Base-by-base conservation (phyloP, 2,329 filamentous ascomycete species). In the Cytospora chrysosperma region DNA sequence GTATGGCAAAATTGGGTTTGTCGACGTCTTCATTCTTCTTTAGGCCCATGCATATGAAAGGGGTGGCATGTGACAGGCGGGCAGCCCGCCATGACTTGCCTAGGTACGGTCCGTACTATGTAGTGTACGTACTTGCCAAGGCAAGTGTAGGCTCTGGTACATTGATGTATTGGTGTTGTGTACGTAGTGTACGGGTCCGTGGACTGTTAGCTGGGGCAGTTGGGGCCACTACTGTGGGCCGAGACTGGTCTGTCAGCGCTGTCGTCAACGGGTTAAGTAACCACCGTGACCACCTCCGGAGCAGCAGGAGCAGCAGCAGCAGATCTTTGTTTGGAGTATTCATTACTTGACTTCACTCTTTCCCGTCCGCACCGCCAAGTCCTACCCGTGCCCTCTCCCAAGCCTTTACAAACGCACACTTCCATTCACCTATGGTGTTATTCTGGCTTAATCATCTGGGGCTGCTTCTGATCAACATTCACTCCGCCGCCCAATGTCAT, bases 401-500 rank as follows among this genome's bases (percentile, higher is more conserved):
- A 21, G 2, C 30, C 5, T 34, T 9, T 34, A 30, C 28, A 30
- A 5, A 30, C 9, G 9, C 32, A 34, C 32, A 34, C 32, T 3
- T 37, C n/a, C 28, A 54, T 43, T 43, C 27, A 54, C 58, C 34
- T 55, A 50, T 28, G 51, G 51, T 55, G 24, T 55, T 27, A 30
- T 55, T 27, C 55, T 37, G 47, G 59, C 28, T 30, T 47, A 37
- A 32, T 61, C 34, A 13, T 49, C 28, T 49, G 54, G 59, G 58
- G 59, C 37, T 26, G 59, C 52, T 43, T 30, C 51, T 55, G 51
- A 50, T 49, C 43, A 59, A 40, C 61, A 30, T 50, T 52, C 37
- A 32, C 32, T 68, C 55, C 6, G 37, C 56, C 37, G 37, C 53
- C 62, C 63, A 71, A 89, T 89, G 86, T 81, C 83, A 74, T 86